Evolutionary conservation across 768 basidiomycete genomes (phyloP), one percentile per base, ranked within the genome.

Genomic region (Collybia sordida): DNA sequence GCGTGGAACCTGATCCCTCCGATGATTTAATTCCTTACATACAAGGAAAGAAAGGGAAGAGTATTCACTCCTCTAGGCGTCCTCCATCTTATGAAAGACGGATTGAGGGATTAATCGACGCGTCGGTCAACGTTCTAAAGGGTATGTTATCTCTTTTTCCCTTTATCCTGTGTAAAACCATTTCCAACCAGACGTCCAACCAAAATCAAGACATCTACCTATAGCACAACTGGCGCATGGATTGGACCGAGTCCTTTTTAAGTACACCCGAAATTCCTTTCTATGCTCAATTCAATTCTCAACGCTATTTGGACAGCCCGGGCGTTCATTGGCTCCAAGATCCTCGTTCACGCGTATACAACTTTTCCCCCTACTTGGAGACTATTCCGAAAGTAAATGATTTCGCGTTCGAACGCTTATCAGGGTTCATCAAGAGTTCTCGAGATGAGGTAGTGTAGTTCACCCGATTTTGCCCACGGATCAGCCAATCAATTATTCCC

Each of bases 291-390:
- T 40, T 38, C 46, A 24, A 28, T 15, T 50, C 27, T 51, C 49
- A 24, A 50, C 31, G 36, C 51, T 28, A 12, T 18, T 31, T 53
- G 41, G 50, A 19, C 52, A 97, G 94, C 57, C 90, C 89, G 4
- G 90, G 91, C 8, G 86, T 95, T 0, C 90, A 93, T 58, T 91
- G 91, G 86, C 69, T 97, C 2, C 83, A 84, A 59, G 93, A 98
- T 61, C 90, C 92, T 0, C 77, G 89, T 15, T 89, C 93, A 0
- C 77, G 82, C 4, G 86, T 92, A 12, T 95, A 90, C 69, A 95
- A 95, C 61, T 98, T 93, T 62, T 66, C 83, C 0, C 81, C 84
- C 3, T 80, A 77, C 61, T 70, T 97, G 4, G 81, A 90, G 66
- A 64, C 67, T 1, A 80, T 99, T 40, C 92, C 94, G 0, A 72